Percentiles rank a stretch among this genome's conserved stretches.
phyloP scores from a whole-genome alignment of 1,284 basidiomycete species.

The Pseudozyma hubeiensis region DNA sequence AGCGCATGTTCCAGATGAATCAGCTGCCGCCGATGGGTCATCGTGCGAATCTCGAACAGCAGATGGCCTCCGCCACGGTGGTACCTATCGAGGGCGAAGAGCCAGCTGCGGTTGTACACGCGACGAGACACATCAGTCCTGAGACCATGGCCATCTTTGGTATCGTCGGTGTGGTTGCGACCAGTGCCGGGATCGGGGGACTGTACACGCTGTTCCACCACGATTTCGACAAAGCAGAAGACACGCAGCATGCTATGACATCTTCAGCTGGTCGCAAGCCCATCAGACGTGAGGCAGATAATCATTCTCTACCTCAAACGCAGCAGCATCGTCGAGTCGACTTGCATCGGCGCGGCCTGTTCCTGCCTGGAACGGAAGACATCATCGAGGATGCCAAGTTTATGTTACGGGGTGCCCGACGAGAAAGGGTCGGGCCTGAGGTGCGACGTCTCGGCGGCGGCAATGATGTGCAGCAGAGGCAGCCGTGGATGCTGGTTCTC shows the following conservation, averaged over 20 bases:
- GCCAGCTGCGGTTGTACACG: neutral
- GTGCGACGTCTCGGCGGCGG: neutral
- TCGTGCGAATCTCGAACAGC: neutral
- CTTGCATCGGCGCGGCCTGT: neutral
- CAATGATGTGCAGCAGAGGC: neutral
- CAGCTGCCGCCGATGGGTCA: neutral
- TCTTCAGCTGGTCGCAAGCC: no score
- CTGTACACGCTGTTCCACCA: neutral
- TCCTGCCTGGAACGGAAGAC: neutral
- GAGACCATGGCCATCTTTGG: neutral
- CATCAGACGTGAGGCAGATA: no score
- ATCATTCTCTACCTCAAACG: no score
- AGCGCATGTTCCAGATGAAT: conserved; percentile 4
- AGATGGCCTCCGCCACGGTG: neutral
- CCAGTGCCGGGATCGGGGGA: neutral
- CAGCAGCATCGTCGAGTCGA: neutral
- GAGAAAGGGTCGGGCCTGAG: neutral
- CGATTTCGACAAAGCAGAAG: no score
- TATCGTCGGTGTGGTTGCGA: neutral
- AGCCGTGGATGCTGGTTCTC: neutral
- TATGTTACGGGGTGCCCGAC: neutral
- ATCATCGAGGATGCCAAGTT: neutral
- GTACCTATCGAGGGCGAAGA: conserved; percentile 2
- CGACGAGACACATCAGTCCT: neutral
- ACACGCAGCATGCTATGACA: no score